Conservation (phyloP, 164 flowering plant genomes). For the Euptelea pleiosperma region DNA sequence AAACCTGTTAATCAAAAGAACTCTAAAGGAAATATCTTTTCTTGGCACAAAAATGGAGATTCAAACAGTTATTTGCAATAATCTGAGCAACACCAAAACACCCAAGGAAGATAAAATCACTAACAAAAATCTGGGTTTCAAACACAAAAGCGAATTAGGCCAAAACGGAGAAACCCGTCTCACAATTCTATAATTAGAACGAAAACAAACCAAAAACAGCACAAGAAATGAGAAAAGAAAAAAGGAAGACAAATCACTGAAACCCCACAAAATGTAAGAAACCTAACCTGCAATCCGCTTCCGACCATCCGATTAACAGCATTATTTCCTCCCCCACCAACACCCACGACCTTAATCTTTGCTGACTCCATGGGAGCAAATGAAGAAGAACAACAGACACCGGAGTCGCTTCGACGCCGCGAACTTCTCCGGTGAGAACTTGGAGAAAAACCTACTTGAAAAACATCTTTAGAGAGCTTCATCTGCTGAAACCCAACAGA, state of each 20-base stretch:
- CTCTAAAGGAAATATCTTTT: too few relatives aligned
- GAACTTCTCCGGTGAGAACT: constrained; percentile 5
- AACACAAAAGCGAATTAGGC: background rate
- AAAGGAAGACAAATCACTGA: background rate
- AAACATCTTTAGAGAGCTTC: constrained; percentile 6
- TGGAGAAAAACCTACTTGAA: constrained; percentile 6
- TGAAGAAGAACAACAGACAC: constrained; percentile 26
- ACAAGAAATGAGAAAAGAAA: background rate
- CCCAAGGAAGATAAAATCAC: background rate
- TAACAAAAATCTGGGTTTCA: background rate
- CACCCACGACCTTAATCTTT: constrained; percentile 93
- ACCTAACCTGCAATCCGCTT: constrained; percentile 74
- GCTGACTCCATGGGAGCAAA: constrained; percentile 71
- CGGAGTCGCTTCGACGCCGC: constrained; percentile 4
- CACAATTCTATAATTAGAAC: background rate
- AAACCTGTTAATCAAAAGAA: too few relatives aligned
- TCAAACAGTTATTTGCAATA: background rate
- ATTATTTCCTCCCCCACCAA: constrained; percentile 99
- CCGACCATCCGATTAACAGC: constrained; percentile 98
- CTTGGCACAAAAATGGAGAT: background rate
- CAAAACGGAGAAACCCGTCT: background rate
- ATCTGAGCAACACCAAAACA: background rate
- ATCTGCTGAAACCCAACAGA: constrained; percentile 17
- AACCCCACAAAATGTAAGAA: constrained; percentile 2
- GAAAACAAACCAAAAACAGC: constrained; percentile 1